phyloP scores from a whole-genome alignment of 352 stramenopile species.

The Detonula confervacea region DNA sequence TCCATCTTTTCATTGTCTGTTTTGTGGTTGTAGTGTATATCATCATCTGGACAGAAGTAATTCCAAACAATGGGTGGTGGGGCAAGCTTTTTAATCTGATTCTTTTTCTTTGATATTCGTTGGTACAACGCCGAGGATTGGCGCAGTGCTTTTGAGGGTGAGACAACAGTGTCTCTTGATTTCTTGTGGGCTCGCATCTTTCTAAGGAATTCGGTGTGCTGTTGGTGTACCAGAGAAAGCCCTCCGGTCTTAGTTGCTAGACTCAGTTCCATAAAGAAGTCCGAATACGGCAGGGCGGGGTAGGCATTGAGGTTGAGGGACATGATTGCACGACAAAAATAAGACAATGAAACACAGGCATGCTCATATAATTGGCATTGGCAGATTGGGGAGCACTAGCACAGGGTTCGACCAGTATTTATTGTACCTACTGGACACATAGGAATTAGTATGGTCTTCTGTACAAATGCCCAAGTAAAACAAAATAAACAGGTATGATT shows the following conservation, averaged over 20 bases:
- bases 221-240: neutral
- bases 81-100: neutral
- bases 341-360: too few species aligned
- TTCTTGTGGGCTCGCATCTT: neutral
- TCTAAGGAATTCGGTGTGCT: neutral
- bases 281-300: neutral
- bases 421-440: too few species aligned
- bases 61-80: neutral
- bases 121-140: neutral
- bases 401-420: too few species aligned
- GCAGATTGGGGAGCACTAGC: too few species aligned
- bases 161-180: neutral
- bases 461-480: too few species aligned
- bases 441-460: too few species aligned
- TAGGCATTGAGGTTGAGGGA: neutral
- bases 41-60: neutral
- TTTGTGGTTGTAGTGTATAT: neutral
- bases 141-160: neutral
- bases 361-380: too few species aligned
- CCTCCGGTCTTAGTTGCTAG: neutral
- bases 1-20: neutral
- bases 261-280: neutral
- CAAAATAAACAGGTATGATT: too few species aligned
- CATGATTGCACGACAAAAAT: neutral
- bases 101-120: neutral